Conservation (phyloP, 164 flowering plant genomes). For the Magnolia kwangsiensis region DNA sequence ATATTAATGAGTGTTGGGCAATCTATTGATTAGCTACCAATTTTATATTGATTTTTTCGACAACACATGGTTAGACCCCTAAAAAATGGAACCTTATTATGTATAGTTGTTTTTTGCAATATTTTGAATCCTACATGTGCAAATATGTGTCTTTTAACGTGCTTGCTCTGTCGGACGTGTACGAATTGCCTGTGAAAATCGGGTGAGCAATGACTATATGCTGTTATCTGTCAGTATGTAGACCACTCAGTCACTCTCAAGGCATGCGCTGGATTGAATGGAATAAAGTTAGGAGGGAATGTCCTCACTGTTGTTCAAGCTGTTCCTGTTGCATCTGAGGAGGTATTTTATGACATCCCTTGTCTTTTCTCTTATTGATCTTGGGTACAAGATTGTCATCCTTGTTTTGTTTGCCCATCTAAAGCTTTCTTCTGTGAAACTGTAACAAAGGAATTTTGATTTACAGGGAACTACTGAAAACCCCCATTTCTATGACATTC, state of each 20-base stretch:
- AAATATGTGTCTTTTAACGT: too few relatives aligned
- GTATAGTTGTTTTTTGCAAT: too few relatives aligned
- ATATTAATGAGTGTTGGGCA: too few relatives aligned
- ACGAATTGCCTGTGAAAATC: too few relatives aligned
- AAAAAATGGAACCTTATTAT: too few relatives aligned
- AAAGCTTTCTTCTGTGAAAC: conserved; percentile 1
- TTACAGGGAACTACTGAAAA: conserved; percentile 49
- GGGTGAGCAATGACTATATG: too few relatives aligned
- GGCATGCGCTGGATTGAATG: conserved; percentile 95
- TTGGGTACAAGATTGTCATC: background rate
- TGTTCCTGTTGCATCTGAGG: conserved; percentile 33
- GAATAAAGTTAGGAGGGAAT: conserved; percentile 88
- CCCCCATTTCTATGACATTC: conserved; percentile 49
- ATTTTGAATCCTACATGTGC: too few relatives aligned
- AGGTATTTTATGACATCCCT: conserved; percentile 31
- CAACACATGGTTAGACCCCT: too few relatives aligned
- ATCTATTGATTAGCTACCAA: too few relatives aligned
- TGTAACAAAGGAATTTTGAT: background rate
- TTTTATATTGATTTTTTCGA: too few relatives aligned
- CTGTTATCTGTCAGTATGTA: conserved; percentile 51
- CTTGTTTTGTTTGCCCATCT: background rate
- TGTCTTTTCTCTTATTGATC: background rate
- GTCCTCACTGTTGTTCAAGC: conserved; percentile 81
- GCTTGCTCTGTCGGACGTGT: background rate
- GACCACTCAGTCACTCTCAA: conserved; percentile 74